Evolutionary conservation across 163 green algal species (phyloP), one percentile per base, ranked within the genome.

Genomic region (Volvox carteri): DNA sequence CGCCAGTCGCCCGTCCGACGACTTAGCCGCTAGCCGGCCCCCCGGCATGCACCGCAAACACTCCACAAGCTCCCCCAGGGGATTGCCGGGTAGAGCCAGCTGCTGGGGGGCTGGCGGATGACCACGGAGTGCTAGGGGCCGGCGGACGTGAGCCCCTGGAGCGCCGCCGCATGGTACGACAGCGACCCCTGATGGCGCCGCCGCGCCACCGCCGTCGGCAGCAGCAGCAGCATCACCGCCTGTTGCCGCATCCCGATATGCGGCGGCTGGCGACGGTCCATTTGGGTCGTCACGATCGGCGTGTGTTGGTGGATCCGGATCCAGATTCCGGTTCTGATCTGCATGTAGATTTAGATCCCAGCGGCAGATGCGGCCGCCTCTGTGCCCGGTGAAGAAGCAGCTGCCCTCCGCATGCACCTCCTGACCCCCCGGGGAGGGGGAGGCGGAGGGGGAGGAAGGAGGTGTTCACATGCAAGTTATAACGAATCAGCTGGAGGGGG

Each of bases 371-470:
- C 84, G 70, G 54, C 72, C 72, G 54, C 54, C 70, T 1, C n/a
- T 39, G 84, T 89, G 84, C 41, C 72, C 72, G 11, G 84, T 89
- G 54, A 68, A 77, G 72, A 84, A 56, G 84, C 52, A 77, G 52
- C 35, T 8, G 30, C 84, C 84, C 19, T 84, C 70, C 21, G 84
- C 54, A 44, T 56, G 35, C n/a, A 70, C 33, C 54, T 89, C 84
- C 84, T 89, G 41, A n/a, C n/a, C n/a, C n/a, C n/a, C n/a, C 1
- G 56, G 76, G 21, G 58, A 11, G 58, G 58, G 19, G 14, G 58
- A 23, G 11, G 58, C 58, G 58, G 65, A 42, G 65, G 11, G 21
- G 7, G 58, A n/a, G n/a, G n/a, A n/a, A n/a, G n/a, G n/a, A n/a
- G n/a, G n/a, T n/a, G n/a, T n/a, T n/a, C n/a, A n/a, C n/a, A n/a